These are phyloP conservation scores for Phylloporus arenicola DNA, from an alignment of 768 basidiomycete species.

Conservation along the genomic window DNA sequence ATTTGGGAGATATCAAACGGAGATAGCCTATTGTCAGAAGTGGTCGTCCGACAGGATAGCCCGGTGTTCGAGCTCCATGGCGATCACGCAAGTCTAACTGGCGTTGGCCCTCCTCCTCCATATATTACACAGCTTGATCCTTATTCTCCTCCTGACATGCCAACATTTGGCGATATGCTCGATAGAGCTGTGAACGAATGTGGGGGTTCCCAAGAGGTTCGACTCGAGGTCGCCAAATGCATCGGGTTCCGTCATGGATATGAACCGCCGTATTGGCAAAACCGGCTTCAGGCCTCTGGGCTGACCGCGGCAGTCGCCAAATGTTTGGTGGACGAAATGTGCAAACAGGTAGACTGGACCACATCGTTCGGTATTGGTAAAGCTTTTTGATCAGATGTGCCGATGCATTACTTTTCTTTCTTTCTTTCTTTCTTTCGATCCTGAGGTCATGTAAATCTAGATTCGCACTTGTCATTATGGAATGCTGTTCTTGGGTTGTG, in stretches of 20 bases:
- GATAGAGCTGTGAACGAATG: constrained; percentile 18
- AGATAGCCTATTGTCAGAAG: not conserved
- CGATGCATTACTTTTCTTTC: not conserved
- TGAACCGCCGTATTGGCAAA: constrained; percentile 26
- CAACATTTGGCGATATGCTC: constrained; percentile 14
- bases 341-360: constrained; percentile 19
- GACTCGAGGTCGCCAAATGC: constrained; percentile 20
- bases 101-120: constrained; percentile 16
- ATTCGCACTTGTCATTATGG: too few relatives aligned
- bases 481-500: not conserved
- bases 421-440: not conserved
- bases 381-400: not conserved
- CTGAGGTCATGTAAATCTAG: not conserved
- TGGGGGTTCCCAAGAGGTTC: constrained; percentile 14
- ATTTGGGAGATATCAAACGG: constrained; percentile 1
- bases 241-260: constrained; percentile 21
- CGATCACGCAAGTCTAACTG: not conserved
- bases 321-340: constrained; percentile 26
- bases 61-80: constrained; percentile 10
- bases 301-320: constrained; percentile 12
- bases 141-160: constrained; percentile 6
- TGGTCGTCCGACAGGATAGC: constrained; percentile 19
- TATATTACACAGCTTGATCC: constrained; percentile 8
- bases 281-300: constrained; percentile 19
- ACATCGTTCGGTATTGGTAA: not conserved